Percentiles rank a stretch among this genome's conserved stretches.
Evolutionary conservation across 768 basidiomycete species (phyloP).

Genomic region (Russula earlei): DNA sequence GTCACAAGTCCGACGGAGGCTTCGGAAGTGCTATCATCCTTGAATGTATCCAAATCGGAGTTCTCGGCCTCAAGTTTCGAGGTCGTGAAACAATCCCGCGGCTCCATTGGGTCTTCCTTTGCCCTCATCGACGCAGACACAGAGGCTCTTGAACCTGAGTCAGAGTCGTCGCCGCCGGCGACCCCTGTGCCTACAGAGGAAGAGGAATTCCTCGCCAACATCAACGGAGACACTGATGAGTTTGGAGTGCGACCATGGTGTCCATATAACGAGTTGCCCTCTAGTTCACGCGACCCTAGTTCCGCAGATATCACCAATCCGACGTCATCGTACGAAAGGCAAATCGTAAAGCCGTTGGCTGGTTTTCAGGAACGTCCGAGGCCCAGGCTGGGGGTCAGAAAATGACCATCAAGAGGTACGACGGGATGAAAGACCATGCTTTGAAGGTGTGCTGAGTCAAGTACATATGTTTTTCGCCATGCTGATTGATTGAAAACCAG

Average conservation of each 20-base stretch:
- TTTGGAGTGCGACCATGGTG: constrained; percentile 7
- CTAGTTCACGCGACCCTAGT: constrained; percentile 26
- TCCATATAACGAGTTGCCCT: not conserved
- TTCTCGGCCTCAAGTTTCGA: not conserved
- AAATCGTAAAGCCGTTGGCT: constrained; percentile 26
- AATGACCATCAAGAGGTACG: constrained; percentile 37
- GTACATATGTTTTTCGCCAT: too few species aligned
- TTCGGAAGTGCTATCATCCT: not conserved
- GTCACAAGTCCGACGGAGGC: constrained; percentile 2
- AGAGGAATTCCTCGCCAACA: constrained; percentile 14
- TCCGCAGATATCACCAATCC: constrained; percentile 41
- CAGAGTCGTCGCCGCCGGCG: not conserved
- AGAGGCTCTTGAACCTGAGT: not conserved
- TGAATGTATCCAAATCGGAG: not conserved
- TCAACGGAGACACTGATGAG: constrained; percentile 10
- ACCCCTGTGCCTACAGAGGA: constrained; percentile 4
- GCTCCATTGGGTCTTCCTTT: not conserved
- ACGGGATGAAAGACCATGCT: constrained; percentile 28
- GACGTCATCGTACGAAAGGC: constrained; percentile 33
- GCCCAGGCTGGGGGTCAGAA: constrained; percentile 34
- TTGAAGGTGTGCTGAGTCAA: constrained; percentile 24
- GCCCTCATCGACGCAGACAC: constrained; percentile 3
- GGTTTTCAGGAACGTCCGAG: constrained; percentile 39
- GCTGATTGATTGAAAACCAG: constrained; percentile 23
- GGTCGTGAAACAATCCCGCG: not conserved